Evolutionary conservation across 768 basidiomycete species (phyloP), one percentile per base, ranked within the genome.

Genomic region (Mycena kentingensis): DNA sequence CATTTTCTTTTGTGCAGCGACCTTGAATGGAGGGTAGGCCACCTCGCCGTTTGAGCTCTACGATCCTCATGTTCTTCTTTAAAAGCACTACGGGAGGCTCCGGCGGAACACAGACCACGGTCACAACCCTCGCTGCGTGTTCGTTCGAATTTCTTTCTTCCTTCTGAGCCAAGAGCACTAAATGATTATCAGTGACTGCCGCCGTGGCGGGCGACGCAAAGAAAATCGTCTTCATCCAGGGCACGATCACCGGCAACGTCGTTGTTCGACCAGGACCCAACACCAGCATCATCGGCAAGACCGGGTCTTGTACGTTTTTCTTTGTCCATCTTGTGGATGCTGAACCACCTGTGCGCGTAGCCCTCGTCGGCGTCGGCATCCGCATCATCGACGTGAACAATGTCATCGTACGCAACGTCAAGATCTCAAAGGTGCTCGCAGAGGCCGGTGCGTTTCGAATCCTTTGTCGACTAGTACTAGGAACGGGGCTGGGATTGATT

Each of bases 381-480:
- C 76, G 77, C 39, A 31, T 77, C 28, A 52, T 76, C 43, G 59
- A 73, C 37, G 70, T 69, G 35, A 62, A 51, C 31, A 78, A 79
- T 49, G 77, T 79, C 46, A 79, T 79, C 62, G 72, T 79, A 54
- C 72, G 77, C 27, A 79, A 79, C 56, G 64, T 79, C 62, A 77
- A 76, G 57, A 73, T 79, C 46, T 73, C 74, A 26, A 79, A 78
- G 62, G 77, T 79, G 25, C 62, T 77, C 2, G 77, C 77, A 22
- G 58, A 52, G 1, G 72, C 70, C 45, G 77, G 77, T 42, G 35
- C 13, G 52, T 18, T 19, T 15, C 3, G 1, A 12, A 38, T 38
- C 37, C 21, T 38, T 18, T 38, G n/a, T 38, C 19, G 37, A 34
- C 19, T 19, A n/a, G n/a, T n/a, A n/a, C n/a, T n/a, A n/a, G n/a